Percentiles rank a stretch among this genome's conserved stretches.
These are phyloP conservation scores for Ceratobasidium sp. DNA, from an alignment of 1,284 basidiomycete genomes.

Conservation along the genomic window DNA sequence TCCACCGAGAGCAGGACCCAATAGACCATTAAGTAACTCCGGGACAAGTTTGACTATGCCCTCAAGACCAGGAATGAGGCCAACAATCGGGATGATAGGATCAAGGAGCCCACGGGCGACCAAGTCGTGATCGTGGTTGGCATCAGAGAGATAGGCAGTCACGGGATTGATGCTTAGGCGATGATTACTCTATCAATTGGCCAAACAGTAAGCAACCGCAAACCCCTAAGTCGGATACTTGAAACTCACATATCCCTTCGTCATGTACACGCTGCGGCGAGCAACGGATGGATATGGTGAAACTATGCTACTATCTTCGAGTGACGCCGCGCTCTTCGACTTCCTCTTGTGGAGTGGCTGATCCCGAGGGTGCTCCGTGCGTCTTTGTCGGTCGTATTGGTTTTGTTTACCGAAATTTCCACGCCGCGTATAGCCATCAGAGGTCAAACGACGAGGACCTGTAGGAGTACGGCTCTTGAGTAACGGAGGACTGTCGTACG, in stretches of 20 bases:
- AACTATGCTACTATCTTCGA: no score
- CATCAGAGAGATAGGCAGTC: not conserved
- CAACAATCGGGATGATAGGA: slow-evolving; percentile 23
- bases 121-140: not conserved
- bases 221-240: not conserved
- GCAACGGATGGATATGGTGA: not conserved
- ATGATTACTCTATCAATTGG: not conserved
- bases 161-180: not conserved
- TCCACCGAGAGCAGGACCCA: slow-evolving; percentile 17
- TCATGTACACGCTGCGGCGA: not conserved
- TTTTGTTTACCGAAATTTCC: not conserved
- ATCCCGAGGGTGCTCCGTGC: not conserved
- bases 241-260: slow-evolving; percentile 5
- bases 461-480: not conserved
- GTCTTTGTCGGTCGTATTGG: not conserved
- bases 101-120: slow-evolving; percentile 27
- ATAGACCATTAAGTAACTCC: slow-evolving; percentile 6
- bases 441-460: slow-evolving; percentile 1
- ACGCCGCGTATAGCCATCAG: no score
- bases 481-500: not conserved
- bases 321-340: not conserved
- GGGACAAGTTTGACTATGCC: slow-evolving; percentile 14
- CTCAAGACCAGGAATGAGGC: slow-evolving; percentile 18
- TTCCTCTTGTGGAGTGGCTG: no score
- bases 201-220: not conserved